phyloP scores from a whole-genome alignment of 345 rosid species.

The Aquilaria yunnanensis region DNA sequence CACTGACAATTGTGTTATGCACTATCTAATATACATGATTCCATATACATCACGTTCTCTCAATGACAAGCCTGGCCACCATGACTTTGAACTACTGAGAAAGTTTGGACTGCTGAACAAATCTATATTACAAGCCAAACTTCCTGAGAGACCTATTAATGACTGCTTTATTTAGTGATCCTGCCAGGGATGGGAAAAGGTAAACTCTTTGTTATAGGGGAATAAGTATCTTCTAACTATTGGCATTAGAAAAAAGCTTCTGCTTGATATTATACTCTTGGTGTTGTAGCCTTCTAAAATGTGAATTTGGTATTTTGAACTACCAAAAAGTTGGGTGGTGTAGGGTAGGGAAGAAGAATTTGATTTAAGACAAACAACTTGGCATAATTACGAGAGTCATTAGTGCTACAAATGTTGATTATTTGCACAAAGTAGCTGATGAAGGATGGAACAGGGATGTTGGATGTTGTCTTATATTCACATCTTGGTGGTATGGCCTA shows the following conservation, averaged over 20 bases:
- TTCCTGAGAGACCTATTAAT: constrained; percentile 65
- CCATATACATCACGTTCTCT: background rate
- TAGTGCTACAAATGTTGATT: constrained; percentile 49
- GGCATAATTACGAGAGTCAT: constrained; percentile 40
- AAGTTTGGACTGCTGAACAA: constrained; percentile 70
- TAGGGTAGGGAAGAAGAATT: constrained; percentile 42
- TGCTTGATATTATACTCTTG: constrained; percentile 2
- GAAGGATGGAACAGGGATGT: constrained; percentile 53
- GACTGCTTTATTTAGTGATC: constrained; percentile 61
- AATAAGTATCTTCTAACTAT: background rate
- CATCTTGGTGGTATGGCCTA: constrained; percentile 47
- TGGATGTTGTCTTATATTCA: constrained; percentile 40
- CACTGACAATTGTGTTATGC: background rate
- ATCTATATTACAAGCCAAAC: constrained; percentile 60
- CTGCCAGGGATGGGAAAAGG: constrained; percentile 59
- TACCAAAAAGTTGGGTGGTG: constrained; percentile 81
- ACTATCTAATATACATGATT: background rate
- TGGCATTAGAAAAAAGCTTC: background rate
- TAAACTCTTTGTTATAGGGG: constrained; percentile 6
- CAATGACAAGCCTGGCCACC: constrained; percentile 71
- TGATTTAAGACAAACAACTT: constrained; percentile 57
- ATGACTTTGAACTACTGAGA: constrained; percentile 50
- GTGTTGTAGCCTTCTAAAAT: constrained; percentile 47
- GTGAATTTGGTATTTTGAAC: constrained; percentile 61
- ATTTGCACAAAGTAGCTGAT: constrained; percentile 43